phyloP scores from a whole-genome alignment of 2,329 filamentous ascomycete genomes.

The Ophiostoma sp. region DNA sequence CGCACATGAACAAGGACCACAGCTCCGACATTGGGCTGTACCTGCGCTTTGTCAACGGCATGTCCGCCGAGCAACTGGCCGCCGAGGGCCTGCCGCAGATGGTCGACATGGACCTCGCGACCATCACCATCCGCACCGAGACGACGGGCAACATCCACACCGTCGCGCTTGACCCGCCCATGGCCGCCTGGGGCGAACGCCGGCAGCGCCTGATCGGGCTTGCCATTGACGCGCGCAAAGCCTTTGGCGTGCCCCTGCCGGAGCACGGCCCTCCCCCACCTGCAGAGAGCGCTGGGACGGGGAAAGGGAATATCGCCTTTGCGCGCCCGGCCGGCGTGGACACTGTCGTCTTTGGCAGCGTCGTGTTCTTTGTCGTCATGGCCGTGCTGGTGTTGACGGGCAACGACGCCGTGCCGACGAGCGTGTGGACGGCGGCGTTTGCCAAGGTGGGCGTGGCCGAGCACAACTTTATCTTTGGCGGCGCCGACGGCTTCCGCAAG shows the following conservation, averaged over 20 bases:
- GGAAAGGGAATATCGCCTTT: constrained; percentile 33
- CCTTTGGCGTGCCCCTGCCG: constrained; percentile 52
- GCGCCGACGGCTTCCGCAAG: constrained; percentile 49
- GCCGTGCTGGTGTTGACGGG: constrained; percentile 43
- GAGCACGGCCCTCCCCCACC: constrained; percentile 34
- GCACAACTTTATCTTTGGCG: constrained; percentile 17
- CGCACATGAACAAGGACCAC: constrained; percentile 86
- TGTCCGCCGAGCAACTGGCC: constrained; percentile 40
- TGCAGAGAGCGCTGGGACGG: constrained; percentile 31
- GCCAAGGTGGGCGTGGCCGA: constrained; percentile 6
- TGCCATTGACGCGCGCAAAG: constrained; percentile 51
- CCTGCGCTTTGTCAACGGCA: constrained; percentile 63
- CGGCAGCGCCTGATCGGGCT: constrained; percentile 69
- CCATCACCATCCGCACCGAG: constrained; percentile 56
- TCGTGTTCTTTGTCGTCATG: constrained; percentile 50
- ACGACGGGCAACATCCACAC: constrained; percentile 41
- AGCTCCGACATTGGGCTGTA: constrained; percentile 67
- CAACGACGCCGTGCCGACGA: constrained; percentile 49
- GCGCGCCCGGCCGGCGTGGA: constrained; percentile 42
- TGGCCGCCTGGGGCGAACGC: constrained; percentile 62
- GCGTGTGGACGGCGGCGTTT: constrained; percentile 37
- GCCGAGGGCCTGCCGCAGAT: constrained; percentile 46
- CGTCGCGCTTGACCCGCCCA: constrained; percentile 64
- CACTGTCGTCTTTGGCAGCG: constrained; percentile 45
- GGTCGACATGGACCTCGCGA: constrained; percentile 57